These are phyloP conservation scores for Przewalskia tangutica DNA, from an alignment of 257 asterid species.

Conservation along the genomic window DNA sequence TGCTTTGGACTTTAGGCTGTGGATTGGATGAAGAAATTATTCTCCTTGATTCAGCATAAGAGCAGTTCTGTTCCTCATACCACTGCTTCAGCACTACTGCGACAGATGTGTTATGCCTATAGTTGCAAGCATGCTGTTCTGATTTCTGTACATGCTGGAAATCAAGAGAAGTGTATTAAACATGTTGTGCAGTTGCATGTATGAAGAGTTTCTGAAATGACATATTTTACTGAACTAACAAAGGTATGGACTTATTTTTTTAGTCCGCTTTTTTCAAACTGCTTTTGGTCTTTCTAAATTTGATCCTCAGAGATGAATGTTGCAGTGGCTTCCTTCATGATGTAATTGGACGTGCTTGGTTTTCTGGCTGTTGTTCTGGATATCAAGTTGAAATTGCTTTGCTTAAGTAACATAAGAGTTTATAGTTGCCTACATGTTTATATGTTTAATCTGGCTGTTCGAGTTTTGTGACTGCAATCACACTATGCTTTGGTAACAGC, in stretches of 20 bases:
- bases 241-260: background rate
- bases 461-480: background rate
- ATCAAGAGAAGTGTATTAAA: background rate
- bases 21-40: conserved; percentile 21
- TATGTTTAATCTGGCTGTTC: background rate
- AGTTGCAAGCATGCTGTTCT: background rate
- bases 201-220: background rate
- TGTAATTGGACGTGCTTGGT: background rate
- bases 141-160: background rate
- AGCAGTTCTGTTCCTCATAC: background rate
- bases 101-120: background rate
- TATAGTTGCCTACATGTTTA: background rate
- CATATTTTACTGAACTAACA: background rate
- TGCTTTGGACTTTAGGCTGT: conserved; percentile 28
- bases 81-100: background rate
- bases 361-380: background rate
- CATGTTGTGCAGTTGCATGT: background rate
- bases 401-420: no score
- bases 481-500: background rate
- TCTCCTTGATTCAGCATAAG: conserved; percentile 6
- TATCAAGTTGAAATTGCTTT: background rate
- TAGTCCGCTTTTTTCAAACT: background rate
- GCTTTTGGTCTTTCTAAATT: background rate
- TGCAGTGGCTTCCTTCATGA: background rate
- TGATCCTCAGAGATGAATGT: background rate